These are phyloP conservation scores for Barbarea vulgaris DNA, from an alignment of 345 rosid genomes.

Conservation along the genomic window DNA sequence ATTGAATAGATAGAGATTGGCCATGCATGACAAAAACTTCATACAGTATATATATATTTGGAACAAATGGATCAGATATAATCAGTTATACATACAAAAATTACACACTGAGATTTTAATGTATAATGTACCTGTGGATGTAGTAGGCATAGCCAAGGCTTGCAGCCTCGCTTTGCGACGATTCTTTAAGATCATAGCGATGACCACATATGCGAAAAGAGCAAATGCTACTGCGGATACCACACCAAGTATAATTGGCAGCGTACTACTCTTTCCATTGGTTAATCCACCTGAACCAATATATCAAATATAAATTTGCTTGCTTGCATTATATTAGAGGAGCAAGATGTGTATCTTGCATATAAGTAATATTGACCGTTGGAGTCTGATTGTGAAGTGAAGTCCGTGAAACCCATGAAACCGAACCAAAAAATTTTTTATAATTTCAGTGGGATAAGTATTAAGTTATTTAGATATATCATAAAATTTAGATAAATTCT, in stretches of 20 bases:
- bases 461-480: too few species aligned
- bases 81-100: not conserved
- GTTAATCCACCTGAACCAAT: constrained; percentile 11
- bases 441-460: too few species aligned
- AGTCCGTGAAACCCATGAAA: too few species aligned
- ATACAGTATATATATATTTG: not conserved
- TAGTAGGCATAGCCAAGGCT: not conserved
- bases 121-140: constrained; percentile 10
- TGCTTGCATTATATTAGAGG: too few species aligned
- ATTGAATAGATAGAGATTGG: not conserved
- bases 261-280: constrained; percentile 1
- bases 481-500: too few species aligned
- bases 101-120: not conserved
- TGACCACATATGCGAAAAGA: not conserved
- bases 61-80: not conserved
- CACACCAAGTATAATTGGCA: constrained; percentile 27
- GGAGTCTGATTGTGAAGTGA: too few species aligned
- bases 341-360: too few species aligned
- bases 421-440: too few species aligned
- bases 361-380: too few species aligned
- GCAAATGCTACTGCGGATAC: not conserved
- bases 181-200: not conserved
- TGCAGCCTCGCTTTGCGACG: constrained; percentile 6
- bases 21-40: not conserved
- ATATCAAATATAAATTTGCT: too few species aligned